Evolutionary conservation across 2,329 filamentous ascomycete species (phyloP), one percentile per base, ranked within the genome.

Genomic region (Paracoccidioides lutzii): DNA sequence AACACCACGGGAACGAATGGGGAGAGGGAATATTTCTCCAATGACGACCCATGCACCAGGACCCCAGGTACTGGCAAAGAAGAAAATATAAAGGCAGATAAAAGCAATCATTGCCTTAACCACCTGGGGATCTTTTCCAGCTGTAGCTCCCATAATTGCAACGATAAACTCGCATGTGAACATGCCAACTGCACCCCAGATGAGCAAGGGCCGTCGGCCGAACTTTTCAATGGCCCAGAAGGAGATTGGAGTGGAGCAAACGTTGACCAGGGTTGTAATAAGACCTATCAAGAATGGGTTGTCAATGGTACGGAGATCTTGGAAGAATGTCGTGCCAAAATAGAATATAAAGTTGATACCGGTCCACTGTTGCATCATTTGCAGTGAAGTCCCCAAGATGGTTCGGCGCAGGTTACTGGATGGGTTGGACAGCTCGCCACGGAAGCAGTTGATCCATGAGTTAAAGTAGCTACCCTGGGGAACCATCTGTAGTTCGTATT

Each of bases 261-360:
- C 87, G 75, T 95, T 95, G 76, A 95, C 87, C 54, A 93, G 80
- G 60, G 87, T 93, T 71, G 88, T 91, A 75, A 95, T 80, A 67
- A 95, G 78, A 57, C 84, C 86, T 68, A 93, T 90, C 64, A 94
- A 71, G 80, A 95, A 95, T 45, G 81, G 78, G 77, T 95, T 85
- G 59, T 68, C 63, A 65, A 94, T 88, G 64, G 86, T 85, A 62
- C 85, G 85, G 35, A 86, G 84, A 30, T 83, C 82, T 73, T 86
- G 73, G 75, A 95, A 87, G 82, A 95, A 94, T 58, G 86, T 82
- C 38, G 87, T 90, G 40, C 87, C 88, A 76, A 84, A 88, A 76
- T 88, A 61, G 77, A 90, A 93, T 78, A 93, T 88, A 74, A 91
- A 94, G 79, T 95, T 95, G 74, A 95, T 86, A 77, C 89, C 88